Evolutionary conservation across 176 grass and related monocot species (phyloP), one percentile per base, ranked within the genome.

Genomic region (Melocanna baccifera): DNA sequence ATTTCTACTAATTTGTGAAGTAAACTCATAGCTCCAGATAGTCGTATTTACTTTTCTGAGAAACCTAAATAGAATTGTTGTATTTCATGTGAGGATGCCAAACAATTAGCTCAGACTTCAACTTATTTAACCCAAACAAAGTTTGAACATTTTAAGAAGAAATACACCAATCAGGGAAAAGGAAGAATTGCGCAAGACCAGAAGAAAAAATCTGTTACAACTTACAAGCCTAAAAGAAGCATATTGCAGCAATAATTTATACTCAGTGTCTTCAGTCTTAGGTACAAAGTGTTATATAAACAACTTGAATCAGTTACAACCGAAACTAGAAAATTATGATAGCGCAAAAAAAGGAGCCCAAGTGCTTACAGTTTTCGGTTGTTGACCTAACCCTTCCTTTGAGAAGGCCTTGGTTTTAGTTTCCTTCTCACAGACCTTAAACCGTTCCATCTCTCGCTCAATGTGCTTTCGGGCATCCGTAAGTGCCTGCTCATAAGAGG

Each of bases 351-450:
- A 86, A 91, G 25, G 20, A 88, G 23, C n/a, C 22, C 48, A 15
- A 46, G 59, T 42, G 28, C 91, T 92, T 96, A 99, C 96, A 75
- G 96, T 96, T 89, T 99, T 99, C 7, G 96, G 96, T 88, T 99
- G 96, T 86, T 99, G 96, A 69, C 89, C 96, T 80, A 99, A 86
- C 19, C 96, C 96, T 96, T 99, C 96, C 76, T 99, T 99, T 34
- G 96, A 99, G 66, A 99, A 99, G 74, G 96, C 96, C 86, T 99
- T 99, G 12, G 96, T 99, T 94, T 99, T 99, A 47, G 96, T 99
- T 82, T 99, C 96, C 78, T 99, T 99, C 83, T 99, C 96, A 80
- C 96, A 99, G 25, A 99, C 96, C 81, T 99, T 99, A 92, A 99
- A 99, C 75, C 96, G 92, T 89, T 99, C 96, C 96, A 99, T 99